A percentile compares a stretch with the other conserved stretches of the same genome.
Evolutionary conservation across 768 basidiomycete species (phyloP).

Genomic region (Psilocybe tampanensis): DNA sequence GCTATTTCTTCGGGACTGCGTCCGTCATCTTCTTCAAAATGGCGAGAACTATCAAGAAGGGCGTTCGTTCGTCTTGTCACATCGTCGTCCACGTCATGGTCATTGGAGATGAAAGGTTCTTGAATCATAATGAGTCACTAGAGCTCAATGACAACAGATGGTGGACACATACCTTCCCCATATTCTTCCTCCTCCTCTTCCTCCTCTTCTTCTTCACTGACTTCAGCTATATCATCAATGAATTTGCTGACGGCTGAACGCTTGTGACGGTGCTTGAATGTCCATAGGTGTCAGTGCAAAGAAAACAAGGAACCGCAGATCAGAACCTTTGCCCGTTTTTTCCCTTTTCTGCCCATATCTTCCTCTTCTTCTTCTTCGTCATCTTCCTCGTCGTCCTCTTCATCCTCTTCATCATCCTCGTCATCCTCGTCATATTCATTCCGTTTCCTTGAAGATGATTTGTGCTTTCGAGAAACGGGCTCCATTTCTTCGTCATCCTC

Average conservation of each 20-base stretch:
- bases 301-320: not conserved
- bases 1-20: constrained; percentile 86
- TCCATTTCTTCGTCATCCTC: constrained; percentile 46
- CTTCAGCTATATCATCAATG: constrained; percentile 95
- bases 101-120: constrained; percentile 76
- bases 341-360: constrained; percentile 49
- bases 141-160: not conserved
- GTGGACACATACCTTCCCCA: constrained; percentile 47
- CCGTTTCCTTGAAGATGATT: constrained; percentile 23
- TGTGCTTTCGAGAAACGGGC: constrained; percentile 36
- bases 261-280: constrained; percentile 62
- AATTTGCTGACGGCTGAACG: constrained; percentile 72
- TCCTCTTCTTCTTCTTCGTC: constrained; percentile 57
- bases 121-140: constrained; percentile 7
- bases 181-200: constrained; percentile 82
- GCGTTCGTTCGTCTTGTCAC: constrained; percentile 63
- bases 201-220: constrained; percentile 96
- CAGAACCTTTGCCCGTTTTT: constrained; percentile 65
- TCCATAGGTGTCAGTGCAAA: constrained; percentile 5
- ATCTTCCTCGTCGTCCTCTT: constrained; percentile 42
- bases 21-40: constrained; percentile 68
- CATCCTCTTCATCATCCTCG: constrained; percentile 26
- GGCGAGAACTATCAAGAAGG: constrained; percentile 64
- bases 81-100: constrained; percentile 69
- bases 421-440: constrained; percentile 12